Evolutionary conservation across 2,329 filamentous ascomycete species (phyloP), one percentile per base, ranked within the genome.

Genomic region (Atkinsonella texensis): DNA sequence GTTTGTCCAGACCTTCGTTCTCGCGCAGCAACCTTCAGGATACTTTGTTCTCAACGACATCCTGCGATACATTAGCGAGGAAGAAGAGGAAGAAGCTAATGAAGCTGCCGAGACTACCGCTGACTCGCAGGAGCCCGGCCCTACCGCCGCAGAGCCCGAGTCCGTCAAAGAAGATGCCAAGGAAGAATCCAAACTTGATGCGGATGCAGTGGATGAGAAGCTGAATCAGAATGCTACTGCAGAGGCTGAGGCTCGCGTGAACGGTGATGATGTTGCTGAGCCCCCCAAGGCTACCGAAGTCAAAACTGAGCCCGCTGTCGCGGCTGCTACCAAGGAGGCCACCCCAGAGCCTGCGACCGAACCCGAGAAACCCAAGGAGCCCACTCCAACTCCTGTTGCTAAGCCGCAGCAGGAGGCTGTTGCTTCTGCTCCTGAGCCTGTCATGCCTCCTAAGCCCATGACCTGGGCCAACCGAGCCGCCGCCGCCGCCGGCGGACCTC

Each of bases 41-140:
- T 98, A 97, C 76, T 98, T 95, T 62, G 91, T 98, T 35, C 80
- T 98, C 61, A 98, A 98, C 70, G 93, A 98, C 65, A 95, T 98
- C 67, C 89, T 97, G 74, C 81, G 93, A 61, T 97, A 94, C 71
- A 83, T 98, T 58, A 83, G 85, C 57, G 88, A 93, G 55, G 87
- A 91, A 61, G 78, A 78, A 42, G 89, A 96, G 55, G 87, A 87
- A 54, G 82, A 84, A 55, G 54, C 56, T 46, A 63, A 62, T 40
- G 65, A 68, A 56, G 52, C 66, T 50, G 64, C 65, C 48, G 68
- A 70, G 52, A 54, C 56, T 20, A 56, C 58, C 38, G 57, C 52
- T 17, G 57, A 57, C 12, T 59, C 63, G 46, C 56, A 59, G 39
- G 56, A 61, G 33, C 58, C 60, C 32, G 57, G 66, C 23, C 62